Percentiles rank a stretch among this genome's conserved stretches.
phyloP scores from a whole-genome alignment of 805 yeast species.

The Pichia occidentalis region DNA sequence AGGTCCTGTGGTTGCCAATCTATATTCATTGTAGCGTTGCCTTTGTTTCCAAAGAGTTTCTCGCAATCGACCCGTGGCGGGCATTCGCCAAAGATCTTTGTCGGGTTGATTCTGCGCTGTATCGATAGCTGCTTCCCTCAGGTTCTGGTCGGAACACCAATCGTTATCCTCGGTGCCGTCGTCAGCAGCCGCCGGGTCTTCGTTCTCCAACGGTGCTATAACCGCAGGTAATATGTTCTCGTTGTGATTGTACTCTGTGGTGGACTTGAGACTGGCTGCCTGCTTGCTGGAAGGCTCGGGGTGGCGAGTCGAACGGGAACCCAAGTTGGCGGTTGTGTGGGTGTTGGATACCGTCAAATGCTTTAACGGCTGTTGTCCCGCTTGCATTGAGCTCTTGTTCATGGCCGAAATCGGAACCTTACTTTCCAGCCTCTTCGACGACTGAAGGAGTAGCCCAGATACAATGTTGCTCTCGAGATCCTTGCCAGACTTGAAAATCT shows the following conservation, averaged over 20 bases:
- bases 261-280: neutral
- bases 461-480: neutral
- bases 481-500: neutral
- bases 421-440: neutral
- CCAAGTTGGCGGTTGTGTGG: too few relatives aligned
- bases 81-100: slow-evolving; percentile 23
- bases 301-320: too few relatives aligned
- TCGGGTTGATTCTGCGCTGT: slow-evolving; percentile 20
- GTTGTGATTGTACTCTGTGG: neutral
- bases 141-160: neutral
- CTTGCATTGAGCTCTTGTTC: too few relatives aligned
- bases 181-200: slow-evolving; percentile 1
- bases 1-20: slow-evolving; percentile 22
- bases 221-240: slow-evolving; percentile 4
- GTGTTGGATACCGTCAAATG: too few relatives aligned
- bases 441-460: slow-evolving; percentile 1
- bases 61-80: slow-evolving; percentile 18
- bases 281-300: neutral
- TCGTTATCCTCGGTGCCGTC: neutral
- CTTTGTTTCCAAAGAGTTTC: slow-evolving; percentile 21
- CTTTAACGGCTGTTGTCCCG: too few relatives aligned
- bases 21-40: slow-evolving; percentile 22
- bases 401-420: neutral
- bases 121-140: neutral
- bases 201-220: neutral